These are phyloP conservation scores for Tulasnella sp. DNA, from an alignment of 768 basidiomycete species.

Conservation along the genomic window DNA sequence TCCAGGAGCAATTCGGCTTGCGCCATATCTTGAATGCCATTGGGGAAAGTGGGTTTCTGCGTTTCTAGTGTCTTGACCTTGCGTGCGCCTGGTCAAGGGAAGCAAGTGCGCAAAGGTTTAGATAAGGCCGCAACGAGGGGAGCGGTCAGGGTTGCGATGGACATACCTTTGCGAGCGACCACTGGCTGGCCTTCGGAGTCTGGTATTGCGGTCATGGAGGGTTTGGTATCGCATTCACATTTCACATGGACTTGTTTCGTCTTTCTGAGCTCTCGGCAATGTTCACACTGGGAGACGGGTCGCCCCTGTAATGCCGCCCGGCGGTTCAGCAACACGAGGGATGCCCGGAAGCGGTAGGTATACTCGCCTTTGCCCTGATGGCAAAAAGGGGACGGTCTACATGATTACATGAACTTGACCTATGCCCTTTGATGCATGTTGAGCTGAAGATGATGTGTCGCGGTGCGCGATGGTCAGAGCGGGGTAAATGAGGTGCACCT, in stretches of 20 bases:
- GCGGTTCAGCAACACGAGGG: not conserved
- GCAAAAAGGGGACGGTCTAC: constrained; percentile 84
- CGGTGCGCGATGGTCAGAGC: constrained; percentile 1
- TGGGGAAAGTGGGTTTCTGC: not conserved
- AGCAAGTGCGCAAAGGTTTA: not conserved
- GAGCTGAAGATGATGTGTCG: constrained; percentile 39
- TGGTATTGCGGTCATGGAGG: not conserved
- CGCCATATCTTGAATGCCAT: not conserved
- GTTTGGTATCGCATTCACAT: constrained; percentile 28
- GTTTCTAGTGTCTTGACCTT: not conserved
- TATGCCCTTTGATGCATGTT: constrained; percentile 90
- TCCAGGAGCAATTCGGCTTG: not conserved
- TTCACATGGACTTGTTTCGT: constrained; percentile 73
- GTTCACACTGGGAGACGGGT: constrained; percentile 80
- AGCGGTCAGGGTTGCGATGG: not conserved
- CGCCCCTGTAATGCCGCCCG: constrained; percentile 43
- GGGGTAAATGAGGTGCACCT: not conserved
- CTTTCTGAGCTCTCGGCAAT: constrained; percentile 72
- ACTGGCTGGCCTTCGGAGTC: not conserved
- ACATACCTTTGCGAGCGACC: not conserved
- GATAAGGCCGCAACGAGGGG: not conserved
- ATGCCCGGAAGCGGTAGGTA: not conserved
- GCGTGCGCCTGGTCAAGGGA: not conserved
- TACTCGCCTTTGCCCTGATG: constrained; percentile 59
- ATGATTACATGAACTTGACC: constrained; percentile 80